Conservation (phyloP, 495 filamentous ascomycete genomes). For the Parmelia sp. region DNA sequence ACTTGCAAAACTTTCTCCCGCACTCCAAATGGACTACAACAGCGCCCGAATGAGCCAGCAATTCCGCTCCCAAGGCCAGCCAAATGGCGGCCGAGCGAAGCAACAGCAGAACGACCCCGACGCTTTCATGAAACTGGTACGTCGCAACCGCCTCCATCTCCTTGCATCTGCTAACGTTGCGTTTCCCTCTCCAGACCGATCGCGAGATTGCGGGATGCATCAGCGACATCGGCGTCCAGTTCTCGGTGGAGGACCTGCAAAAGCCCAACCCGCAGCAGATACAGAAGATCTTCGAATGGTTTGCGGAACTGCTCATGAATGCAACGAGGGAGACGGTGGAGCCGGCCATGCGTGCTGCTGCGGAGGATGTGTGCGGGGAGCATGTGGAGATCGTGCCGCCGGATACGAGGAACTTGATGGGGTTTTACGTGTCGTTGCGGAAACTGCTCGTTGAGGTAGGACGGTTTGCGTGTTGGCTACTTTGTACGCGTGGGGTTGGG, state of each 20-base stretch:
- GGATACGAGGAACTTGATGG: conserved; percentile 88
- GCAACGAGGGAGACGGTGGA: conserved; percentile 84
- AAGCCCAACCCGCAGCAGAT: conserved; percentile 91
- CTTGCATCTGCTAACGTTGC: background rate
- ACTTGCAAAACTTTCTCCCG: background rate
- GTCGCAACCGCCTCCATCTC: conserved; percentile 16
- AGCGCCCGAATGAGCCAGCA: conserved; percentile 54
- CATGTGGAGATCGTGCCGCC: conserved; percentile 73
- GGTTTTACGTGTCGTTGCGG: conserved; percentile 75
- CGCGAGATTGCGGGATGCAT: conserved; percentile 94
- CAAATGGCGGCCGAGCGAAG: conserved; percentile 39
- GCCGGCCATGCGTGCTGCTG: conserved; percentile 85
- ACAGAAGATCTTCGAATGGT: conserved; percentile 96
- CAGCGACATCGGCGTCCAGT: conserved; percentile 87
- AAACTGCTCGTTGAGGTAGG: conserved; percentile 65
- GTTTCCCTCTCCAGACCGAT: conserved; percentile 48
- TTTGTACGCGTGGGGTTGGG: background rate
- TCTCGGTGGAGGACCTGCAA: conserved; percentile 79
- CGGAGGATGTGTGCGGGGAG: conserved; percentile 72
- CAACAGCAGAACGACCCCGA: conserved; percentile 64
- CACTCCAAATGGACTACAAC: background rate
- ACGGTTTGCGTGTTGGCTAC: background rate
- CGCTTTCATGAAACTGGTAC: conserved; percentile 80
- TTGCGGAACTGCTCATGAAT: conserved; percentile 88
- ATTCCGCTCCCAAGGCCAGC: conserved; percentile 38